Conservation (phyloP, 2,329 filamentous ascomycete genomes). For the Plenodomus biglobosus region DNA sequence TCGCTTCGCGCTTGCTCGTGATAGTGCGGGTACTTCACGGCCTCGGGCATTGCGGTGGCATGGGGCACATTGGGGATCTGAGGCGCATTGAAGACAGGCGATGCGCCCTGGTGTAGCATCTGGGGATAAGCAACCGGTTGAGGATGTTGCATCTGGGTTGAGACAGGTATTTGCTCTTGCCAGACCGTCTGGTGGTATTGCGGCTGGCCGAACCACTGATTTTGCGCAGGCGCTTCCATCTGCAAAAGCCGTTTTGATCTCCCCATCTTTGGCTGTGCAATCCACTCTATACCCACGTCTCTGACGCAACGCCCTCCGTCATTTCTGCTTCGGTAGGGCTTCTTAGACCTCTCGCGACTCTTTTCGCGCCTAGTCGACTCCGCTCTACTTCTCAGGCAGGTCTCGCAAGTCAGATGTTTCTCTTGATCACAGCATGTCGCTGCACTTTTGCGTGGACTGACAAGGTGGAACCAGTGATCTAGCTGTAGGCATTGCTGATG, state of each 20-base stretch:
- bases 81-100: background rate
- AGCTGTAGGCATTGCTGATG: constrained; percentile 18
- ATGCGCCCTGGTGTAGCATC: background rate
- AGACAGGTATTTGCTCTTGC: constrained; percentile 1
- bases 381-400: background rate
- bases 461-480: constrained; percentile 17
- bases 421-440: constrained; percentile 1
- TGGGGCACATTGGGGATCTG: background rate
- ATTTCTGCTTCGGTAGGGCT: background rate
- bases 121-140: background rate
- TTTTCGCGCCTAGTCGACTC: constrained; percentile 5
- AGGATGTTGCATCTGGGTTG: background rate
- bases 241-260: constrained; percentile 4
- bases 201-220: constrained; percentile 1
- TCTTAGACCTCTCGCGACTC: constrained; percentile 1
- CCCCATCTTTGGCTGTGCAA: background rate
- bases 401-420: background rate
- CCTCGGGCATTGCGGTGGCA: background rate
- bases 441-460: constrained; percentile 1
- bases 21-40: constrained; percentile 2
- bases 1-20: constrained; percentile 2
- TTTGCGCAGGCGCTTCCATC: background rate
- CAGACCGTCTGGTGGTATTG: constrained; percentile 1
- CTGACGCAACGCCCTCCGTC: background rate
- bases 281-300: background rate